Evolutionary conservation across 1,284 basidiomycete species (phyloP), one percentile per base, ranked within the genome.

Genomic region (Pholiota adiposa): DNA sequence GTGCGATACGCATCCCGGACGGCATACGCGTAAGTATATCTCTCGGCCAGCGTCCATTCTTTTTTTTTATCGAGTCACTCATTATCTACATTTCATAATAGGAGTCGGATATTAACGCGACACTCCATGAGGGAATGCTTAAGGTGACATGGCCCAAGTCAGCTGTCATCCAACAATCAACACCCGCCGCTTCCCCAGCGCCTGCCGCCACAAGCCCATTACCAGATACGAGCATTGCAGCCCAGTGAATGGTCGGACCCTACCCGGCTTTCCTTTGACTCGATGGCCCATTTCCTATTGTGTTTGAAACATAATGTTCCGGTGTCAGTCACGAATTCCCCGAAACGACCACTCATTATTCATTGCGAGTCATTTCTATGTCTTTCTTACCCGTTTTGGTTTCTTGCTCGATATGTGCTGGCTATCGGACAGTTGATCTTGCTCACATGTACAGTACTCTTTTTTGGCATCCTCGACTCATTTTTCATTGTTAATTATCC

Each of bases 101-200:
- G 79, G 68, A 73, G 38, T 68, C 71, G 44, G 74, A 79, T 49
- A 71, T 82, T 38, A 70, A 62, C 1, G 80, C 79, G 8, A 72
- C 65, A 12, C 71, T 83, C n/a, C 64, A 69, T 16, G 79, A 82
- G 29, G 83, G 83, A 44, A 76, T 85, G 72, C 72, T 85, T 29
- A 75, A 75, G 12, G 75, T 85, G 51, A 78, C 79, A 16, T 85
- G 82, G 81, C 83, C 83, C 18, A 78, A 77, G 44, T 59, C 56
- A 11, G 36, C 66, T 51, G 58, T 50, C 23, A 43, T 53, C 7
- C 50, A 52, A 36, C 31, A 33, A 34, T 54, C 51, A 9, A 19
- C 38, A 6, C 34, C 63, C 38, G 49, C 56, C 16, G 44, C 60
- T n/a, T 4, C 59, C 2, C 60, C 51, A 36, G 40, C 18, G 16